A percentile compares a stretch with the other conserved stretches of the same genome.
Evolutionary conservation across 2,329 filamentous ascomycete species (phyloP).

Genomic region (Colletotrichum melonis): DNA sequence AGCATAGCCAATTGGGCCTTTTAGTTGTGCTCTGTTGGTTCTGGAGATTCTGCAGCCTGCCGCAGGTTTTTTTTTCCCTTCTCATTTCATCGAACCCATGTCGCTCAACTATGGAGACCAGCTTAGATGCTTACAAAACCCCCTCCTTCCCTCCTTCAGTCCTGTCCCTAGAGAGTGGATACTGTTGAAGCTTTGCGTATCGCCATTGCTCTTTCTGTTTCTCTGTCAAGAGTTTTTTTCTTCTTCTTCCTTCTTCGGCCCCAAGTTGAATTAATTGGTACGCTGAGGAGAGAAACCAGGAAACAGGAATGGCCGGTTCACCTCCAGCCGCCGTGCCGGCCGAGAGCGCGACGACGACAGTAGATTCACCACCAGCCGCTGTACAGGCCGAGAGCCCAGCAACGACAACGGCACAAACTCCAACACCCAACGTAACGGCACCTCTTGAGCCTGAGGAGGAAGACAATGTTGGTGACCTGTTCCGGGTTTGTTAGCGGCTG

Average conservation of each 20-base stretch:
- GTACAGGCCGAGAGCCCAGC: neutral
- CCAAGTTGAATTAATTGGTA: neutral
- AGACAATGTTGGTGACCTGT: neutral
- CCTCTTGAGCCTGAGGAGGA: neutral
- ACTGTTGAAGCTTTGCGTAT: neutral
- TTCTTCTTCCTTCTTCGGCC: no score
- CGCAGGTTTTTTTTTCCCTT: no score
- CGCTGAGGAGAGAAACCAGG: neutral
- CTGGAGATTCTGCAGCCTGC: neutral
- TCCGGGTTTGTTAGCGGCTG: neutral
- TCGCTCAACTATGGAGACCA: neutral
- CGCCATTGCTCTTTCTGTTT: neutral
- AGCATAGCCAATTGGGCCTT: neutral
- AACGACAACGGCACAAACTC: neutral
- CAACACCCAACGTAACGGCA: no score
- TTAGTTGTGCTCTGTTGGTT: neutral
- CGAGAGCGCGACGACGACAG: neutral
- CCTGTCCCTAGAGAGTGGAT: neutral
- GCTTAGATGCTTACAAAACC: neutral
- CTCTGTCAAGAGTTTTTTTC: neutral
- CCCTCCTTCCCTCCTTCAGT: neutral
- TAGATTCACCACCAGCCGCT: neutral
- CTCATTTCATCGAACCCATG: neutral
- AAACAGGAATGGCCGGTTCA: neutral
- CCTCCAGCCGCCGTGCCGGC: neutral